Evolutionary conservation across 2,329 filamentous ascomycete genomes (phyloP).

Genomic region (Exophiala sp.): DNA sequence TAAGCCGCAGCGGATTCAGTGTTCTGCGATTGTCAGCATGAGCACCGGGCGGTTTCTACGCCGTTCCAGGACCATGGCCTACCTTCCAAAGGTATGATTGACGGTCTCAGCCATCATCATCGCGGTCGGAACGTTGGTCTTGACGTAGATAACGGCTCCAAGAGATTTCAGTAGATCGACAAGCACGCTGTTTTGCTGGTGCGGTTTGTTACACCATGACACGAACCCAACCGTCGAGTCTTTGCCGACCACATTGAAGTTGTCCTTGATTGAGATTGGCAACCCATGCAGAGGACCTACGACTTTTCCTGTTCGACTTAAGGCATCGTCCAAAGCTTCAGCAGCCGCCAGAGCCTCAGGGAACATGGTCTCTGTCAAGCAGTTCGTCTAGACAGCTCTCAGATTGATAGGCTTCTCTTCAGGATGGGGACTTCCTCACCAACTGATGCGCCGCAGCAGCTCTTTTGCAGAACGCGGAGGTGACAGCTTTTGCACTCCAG

Average conservation of each 20-base stretch:
- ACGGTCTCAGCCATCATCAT: constrained; percentile 39
- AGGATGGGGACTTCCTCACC: constrained; percentile 36
- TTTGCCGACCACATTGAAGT: constrained; percentile 27
- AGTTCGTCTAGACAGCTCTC: constrained; percentile 27
- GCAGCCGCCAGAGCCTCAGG: constrained; percentile 47
- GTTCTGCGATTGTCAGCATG: constrained; percentile 42
- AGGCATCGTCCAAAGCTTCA: constrained; percentile 41
- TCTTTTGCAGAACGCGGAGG: constrained; percentile 51
- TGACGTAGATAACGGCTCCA: constrained; percentile 43
- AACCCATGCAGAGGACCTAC: constrained; percentile 58
- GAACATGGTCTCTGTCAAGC: constrained; percentile 50
- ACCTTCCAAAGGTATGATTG: constrained; percentile 33
- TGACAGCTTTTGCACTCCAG: constrained; percentile 33
- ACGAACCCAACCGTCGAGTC: constrained; percentile 36
- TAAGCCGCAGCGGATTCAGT: constrained; percentile 45
- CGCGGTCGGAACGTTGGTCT: constrained; percentile 33
- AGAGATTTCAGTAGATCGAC: constrained; percentile 29
- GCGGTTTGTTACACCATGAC: constrained; percentile 38
- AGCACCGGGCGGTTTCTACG: constrained; percentile 20
- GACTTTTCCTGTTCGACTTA: constrained; percentile 35
- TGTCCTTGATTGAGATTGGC: constrained; percentile 48
- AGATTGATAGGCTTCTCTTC: not conserved
- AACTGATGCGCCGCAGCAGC: constrained; percentile 38
- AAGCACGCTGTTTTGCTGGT: constrained; percentile 39
- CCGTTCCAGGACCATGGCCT: constrained; percentile 32